Conservation (phyloP, 108 stramenopile genomes). For the Cafeteria roenbergensis region DNA sequence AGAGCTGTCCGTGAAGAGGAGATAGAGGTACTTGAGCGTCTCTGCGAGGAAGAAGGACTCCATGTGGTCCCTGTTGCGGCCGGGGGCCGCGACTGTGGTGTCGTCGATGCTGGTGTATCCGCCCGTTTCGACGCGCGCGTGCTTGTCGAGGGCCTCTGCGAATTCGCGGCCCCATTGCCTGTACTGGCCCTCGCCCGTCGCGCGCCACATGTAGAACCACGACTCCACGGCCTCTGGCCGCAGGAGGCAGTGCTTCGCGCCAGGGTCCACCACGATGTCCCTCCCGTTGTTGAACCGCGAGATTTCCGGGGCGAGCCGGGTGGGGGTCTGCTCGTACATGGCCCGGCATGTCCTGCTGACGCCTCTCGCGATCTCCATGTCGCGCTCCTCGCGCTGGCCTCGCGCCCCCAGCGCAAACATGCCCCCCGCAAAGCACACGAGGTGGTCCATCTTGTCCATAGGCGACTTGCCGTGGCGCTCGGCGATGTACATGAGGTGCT, state of each 20-base stretch:
- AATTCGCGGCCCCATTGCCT: constrained; percentile 43
- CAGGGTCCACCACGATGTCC: constrained; percentile 10
- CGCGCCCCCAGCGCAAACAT: constrained; percentile 32
- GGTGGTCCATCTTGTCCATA: constrained; percentile 66
- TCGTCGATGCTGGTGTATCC: constrained; percentile 33
- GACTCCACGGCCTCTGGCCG: constrained; percentile 47
- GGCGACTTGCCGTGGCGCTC: constrained; percentile 8
- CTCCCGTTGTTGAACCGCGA: constrained; percentile 13
- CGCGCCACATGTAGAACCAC: constrained; percentile 29
- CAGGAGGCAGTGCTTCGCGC: constrained; percentile 34
- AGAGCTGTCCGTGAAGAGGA: constrained; percentile 62
- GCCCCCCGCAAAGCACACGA: constrained; percentile 84
- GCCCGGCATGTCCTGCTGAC: constrained; percentile 20
- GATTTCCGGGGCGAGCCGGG: constrained; percentile 43
- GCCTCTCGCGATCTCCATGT: constrained; percentile 17
- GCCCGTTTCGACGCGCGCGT: constrained; percentile 25
- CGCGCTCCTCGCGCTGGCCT: background rate
- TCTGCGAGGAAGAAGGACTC: constrained; percentile 85
- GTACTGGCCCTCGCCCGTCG: constrained; percentile 36
- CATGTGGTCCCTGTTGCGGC: constrained; percentile 55
- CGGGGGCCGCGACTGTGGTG: constrained; percentile 14
- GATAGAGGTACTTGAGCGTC: constrained; percentile 80
- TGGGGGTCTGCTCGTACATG: constrained; percentile 31
- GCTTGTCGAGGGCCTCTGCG: constrained; percentile 34
- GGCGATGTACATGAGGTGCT: constrained; percentile 25